Conservation (phyloP, 2,329 filamentous ascomycete species). For the Monilinia vaccinii-corymbosi region DNA sequence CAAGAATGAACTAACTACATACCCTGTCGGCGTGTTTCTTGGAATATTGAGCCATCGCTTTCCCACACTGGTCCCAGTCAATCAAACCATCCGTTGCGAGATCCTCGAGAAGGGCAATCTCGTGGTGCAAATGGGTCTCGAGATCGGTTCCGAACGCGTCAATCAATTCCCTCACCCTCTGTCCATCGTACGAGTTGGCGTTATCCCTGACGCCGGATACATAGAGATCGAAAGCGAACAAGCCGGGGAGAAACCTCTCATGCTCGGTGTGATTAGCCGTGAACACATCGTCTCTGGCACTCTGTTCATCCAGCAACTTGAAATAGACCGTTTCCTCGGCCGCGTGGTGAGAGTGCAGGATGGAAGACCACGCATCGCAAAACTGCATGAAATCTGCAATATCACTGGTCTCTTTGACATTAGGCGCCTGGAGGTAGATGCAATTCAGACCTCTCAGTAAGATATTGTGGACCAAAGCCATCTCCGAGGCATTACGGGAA, state of each 20-base stretch:
- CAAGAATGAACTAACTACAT: too few relatives aligned
- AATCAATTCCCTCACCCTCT: slow-evolving; percentile 27
- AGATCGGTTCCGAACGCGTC: slow-evolving; percentile 32
- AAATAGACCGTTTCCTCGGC: slow-evolving; percentile 34
- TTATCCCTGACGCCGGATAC: slow-evolving; percentile 26
- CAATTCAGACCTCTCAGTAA: slow-evolving; percentile 33
- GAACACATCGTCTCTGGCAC: slow-evolving; percentile 27
- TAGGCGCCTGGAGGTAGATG: slow-evolving; percentile 30
- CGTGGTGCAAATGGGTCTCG: slow-evolving; percentile 32
- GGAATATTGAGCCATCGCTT: slow-evolving; percentile 19
- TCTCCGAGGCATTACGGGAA: slow-evolving; percentile 28
- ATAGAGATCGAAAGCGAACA: slow-evolving; percentile 31
- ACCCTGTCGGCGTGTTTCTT: slow-evolving; percentile 13
- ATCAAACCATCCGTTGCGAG: slow-evolving; percentile 28
- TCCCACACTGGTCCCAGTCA: slow-evolving; percentile 28
- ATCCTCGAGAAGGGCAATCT: slow-evolving; percentile 32
- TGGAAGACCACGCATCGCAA: slow-evolving; percentile 14
- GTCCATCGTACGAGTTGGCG: slow-evolving; percentile 28
- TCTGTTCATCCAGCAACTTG: slow-evolving; percentile 31
- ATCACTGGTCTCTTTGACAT: slow-evolving; percentile 32
- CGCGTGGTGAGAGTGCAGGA: slow-evolving; percentile 33
- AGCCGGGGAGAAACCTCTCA: slow-evolving; percentile 31
- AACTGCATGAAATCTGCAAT: slow-evolving; percentile 27
- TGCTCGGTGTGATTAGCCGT: slow-evolving; percentile 35
- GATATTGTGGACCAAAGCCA: slow-evolving; percentile 31